These are phyloP conservation scores for Geranium brycei DNA, from an alignment of 345 rosid species.

Conservation along the genomic window DNA sequence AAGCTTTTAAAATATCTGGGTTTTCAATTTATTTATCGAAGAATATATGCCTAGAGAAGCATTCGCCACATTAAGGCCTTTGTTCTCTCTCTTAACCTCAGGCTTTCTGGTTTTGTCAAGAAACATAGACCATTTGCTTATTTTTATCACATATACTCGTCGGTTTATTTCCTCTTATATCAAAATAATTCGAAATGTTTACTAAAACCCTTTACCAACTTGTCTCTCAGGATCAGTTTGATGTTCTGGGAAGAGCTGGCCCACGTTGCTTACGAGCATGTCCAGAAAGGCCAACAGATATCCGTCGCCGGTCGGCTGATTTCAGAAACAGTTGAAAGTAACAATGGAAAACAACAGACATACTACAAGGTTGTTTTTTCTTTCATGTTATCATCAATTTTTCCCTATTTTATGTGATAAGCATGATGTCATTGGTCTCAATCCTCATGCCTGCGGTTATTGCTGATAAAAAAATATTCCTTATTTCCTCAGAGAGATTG, in stretches of 20 bases:
- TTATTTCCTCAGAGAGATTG: neutral
- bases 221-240: constrained; percentile 36
- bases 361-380: constrained; percentile 36
- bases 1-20: too few species aligned
- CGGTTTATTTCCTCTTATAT: neutral
- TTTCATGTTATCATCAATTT: neutral
- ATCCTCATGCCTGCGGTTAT: too few species aligned
- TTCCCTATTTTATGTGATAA: neutral
- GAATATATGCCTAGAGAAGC: neutral
- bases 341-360: constrained; percentile 41
- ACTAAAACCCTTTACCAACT: too few species aligned
- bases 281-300: constrained; percentile 49
- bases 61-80: neutral
- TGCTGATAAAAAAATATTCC: neutral
- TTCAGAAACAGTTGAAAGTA: constrained; percentile 39
- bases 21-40: too few species aligned
- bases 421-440: too few species aligned
- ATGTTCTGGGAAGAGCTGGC: constrained; percentile 63
- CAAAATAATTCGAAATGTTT: neutral
- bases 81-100: neutral
- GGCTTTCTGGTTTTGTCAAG: neutral
- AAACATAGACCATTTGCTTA: neutral
- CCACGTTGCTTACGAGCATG: constrained; percentile 34
- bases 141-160: neutral
- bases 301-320: constrained; percentile 46